Conservation (phyloP, 257 asterid species). For the Lantana camara region DNA sequence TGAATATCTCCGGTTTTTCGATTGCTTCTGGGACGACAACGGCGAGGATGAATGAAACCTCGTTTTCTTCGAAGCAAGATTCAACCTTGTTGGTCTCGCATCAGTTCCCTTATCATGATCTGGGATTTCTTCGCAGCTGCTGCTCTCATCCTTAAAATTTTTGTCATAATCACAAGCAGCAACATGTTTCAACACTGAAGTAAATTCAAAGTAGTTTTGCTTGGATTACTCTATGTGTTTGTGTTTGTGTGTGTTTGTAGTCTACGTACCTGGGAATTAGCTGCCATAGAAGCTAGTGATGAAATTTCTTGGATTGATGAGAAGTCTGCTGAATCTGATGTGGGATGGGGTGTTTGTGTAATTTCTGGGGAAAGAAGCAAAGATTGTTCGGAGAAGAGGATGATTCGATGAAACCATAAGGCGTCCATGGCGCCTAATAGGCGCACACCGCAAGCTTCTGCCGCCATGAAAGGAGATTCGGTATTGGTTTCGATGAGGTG, state of each 20-base stretch:
- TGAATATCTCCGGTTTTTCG: conserved; percentile 22
- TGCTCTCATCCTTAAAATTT: conserved; percentile 37
- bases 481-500: background rate
- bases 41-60: conserved; percentile 41
- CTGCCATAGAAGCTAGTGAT: background rate
- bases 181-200: conserved; percentile 9
- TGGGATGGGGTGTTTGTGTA: background rate
- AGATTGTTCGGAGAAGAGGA: conserved; percentile 35
- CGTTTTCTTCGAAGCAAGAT: conserved; percentile 14
- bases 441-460: conserved; percentile 33
- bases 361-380: background rate
- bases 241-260: background rate
- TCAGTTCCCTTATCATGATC: conserved; percentile 18
- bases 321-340: conserved; percentile 20
- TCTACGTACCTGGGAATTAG: conserved; percentile 32
- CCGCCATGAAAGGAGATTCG: conserved; percentile 39
- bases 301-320: conserved; percentile 27
- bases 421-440: conserved; percentile 50
- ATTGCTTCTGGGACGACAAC: conserved; percentile 19
- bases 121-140: conserved; percentile 26
- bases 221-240: background rate
- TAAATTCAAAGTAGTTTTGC: too few relatives aligned
- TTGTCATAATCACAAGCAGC: conserved; percentile 15
- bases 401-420: conserved; percentile 57
- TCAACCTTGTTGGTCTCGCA: conserved; percentile 26